Conservation (phyloP, 176 grass and related monocot species). For the Oryza meyeriana region DNA sequence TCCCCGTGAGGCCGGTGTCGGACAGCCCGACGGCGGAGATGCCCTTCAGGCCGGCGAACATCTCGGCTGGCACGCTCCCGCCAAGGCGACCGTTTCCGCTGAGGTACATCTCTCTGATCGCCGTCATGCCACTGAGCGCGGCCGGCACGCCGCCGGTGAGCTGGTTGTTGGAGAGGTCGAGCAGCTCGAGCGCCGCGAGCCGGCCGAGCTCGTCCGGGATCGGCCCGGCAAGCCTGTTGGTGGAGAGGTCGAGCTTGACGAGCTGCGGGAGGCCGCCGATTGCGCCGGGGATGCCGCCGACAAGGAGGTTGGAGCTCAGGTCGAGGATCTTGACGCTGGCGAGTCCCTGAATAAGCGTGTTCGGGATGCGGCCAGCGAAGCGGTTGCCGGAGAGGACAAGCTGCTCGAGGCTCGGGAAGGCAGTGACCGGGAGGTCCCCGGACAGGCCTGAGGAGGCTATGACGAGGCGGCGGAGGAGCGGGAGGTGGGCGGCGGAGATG, state of each 20-base stretch:
- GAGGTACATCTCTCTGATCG: slow-evolving; percentile 40
- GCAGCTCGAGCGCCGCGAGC: slow-evolving; percentile 44
- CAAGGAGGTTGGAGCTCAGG: slow-evolving; percentile 37
- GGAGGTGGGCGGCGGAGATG: slow-evolving; percentile 7
- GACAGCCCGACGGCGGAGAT: slow-evolving; percentile 46
- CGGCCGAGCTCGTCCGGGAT: slow-evolving; percentile 27
- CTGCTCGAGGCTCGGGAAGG: slow-evolving; percentile 24
- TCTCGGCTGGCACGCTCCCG: slow-evolving; percentile 38
- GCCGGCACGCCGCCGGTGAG: background rate
- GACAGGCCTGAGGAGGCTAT: background rate
- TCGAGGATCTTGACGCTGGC: slow-evolving; percentile 37
- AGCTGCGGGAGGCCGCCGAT: slow-evolving; percentile 14
- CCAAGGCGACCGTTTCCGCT: slow-evolving; percentile 44
- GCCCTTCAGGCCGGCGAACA: slow-evolving; percentile 29
- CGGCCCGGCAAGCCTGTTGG: slow-evolving; percentile 32
- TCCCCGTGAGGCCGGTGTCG: slow-evolving; percentile 28
- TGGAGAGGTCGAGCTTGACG: slow-evolving; percentile 47
- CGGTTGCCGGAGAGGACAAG: slow-evolving; percentile 41
- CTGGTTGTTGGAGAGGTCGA: background rate
- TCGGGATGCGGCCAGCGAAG: slow-evolving; percentile 32
- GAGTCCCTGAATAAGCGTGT: background rate
- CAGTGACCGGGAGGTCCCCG: background rate
- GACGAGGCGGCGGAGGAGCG: slow-evolving; percentile 37
- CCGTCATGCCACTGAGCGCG: slow-evolving; percentile 31
- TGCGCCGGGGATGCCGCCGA: background rate